phyloP scores from a whole-genome alignment of 768 basidiomycete species.

The Neoboletus brunneissimus region DNA sequence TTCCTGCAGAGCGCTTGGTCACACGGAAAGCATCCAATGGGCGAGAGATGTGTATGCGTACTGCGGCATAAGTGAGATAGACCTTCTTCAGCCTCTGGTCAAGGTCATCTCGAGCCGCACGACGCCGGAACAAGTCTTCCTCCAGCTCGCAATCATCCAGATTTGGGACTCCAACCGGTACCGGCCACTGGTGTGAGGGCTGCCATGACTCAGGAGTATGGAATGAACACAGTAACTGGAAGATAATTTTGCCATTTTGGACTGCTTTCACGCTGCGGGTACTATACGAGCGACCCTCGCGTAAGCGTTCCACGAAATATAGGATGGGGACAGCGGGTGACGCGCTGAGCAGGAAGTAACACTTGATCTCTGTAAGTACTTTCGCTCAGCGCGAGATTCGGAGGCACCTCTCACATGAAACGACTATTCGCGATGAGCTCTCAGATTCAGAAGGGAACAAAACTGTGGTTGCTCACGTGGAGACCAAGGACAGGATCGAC shows the following conservation, averaged over 20 bases:
- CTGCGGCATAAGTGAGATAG: conserved; percentile 27
- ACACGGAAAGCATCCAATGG: conserved; percentile 23
- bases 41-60: conserved; percentile 11
- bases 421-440: conserved; percentile 42
- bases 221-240: conserved; percentile 77
- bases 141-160: conserved; percentile 66
- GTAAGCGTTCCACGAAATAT: conserved; percentile 73
- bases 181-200: conserved; percentile 62
- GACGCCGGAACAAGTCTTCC: conserved; percentile 40
- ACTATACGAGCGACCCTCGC: conserved; percentile 71
- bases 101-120: conserved; percentile 28
- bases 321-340: conserved; percentile 71
- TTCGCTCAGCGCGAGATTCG: not conserved
- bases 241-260: conserved; percentile 50
- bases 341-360: conserved; percentile 77
- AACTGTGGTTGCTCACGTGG: conserved; percentile 53
- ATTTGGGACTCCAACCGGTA: conserved; percentile 51
- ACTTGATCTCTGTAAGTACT: conserved; percentile 41
- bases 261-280: conserved; percentile 63
- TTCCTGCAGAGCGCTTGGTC: conserved; percentile 47
- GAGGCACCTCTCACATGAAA: conserved; percentile 53
- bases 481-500: conserved; percentile 62
- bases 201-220: conserved; percentile 78
- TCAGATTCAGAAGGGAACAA: not conserved
- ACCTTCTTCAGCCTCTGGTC: conserved; percentile 35